Percentiles rank a stretch among this genome's conserved stretches.
Conservation (phyloP, 768 basidiomycete species). For the Lanmaoa pseudosensibilis region DNA sequence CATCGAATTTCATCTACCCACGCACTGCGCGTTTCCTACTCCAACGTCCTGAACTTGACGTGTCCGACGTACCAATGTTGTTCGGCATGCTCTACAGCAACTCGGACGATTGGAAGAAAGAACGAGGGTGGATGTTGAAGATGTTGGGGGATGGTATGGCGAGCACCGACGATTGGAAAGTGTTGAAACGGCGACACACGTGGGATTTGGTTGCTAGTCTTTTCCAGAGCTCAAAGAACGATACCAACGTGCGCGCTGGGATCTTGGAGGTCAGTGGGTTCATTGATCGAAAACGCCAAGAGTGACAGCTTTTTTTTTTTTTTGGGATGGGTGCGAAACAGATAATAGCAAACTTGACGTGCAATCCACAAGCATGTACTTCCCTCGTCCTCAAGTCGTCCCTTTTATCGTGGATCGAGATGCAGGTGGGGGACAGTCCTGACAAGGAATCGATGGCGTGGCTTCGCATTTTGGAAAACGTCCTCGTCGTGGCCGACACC, state of each 20-base stretch:
- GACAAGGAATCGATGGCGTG: conserved; percentile 54
- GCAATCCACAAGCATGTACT: conserved; percentile 63
- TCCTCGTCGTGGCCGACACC: conserved; percentile 50
- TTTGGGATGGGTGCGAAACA: conserved; percentile 29
- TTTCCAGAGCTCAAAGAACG: conserved; percentile 64
- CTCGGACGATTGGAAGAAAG: conserved; percentile 79
- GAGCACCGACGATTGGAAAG: conserved; percentile 74
- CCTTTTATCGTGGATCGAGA: conserved; percentile 80
- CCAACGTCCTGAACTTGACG: conserved; percentile 82
- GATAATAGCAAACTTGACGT: conserved; percentile 76
- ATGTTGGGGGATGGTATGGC: conserved; percentile 82
- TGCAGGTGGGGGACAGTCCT: conserved; percentile 46
- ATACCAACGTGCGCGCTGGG: conserved; percentile 50
- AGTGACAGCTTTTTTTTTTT: not conserved
- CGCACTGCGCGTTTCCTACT: conserved; percentile 84
- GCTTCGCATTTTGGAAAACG: conserved; percentile 65
- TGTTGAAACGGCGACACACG: conserved; percentile 77
- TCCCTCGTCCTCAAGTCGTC: conserved; percentile 72
- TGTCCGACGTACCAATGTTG: conserved; percentile 84
- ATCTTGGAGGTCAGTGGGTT: conserved; percentile 64
- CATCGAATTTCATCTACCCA: conserved; percentile 87
- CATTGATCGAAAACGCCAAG: too few relatives aligned
- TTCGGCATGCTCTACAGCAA: conserved; percentile 85
- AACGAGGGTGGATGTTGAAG: conserved; percentile 84
- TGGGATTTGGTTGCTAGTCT: conserved; percentile 87